Base-by-base conservation (phyloP, 2,329 filamentous ascomycete genomes). In the Pseudonectria foliicola region DNA sequence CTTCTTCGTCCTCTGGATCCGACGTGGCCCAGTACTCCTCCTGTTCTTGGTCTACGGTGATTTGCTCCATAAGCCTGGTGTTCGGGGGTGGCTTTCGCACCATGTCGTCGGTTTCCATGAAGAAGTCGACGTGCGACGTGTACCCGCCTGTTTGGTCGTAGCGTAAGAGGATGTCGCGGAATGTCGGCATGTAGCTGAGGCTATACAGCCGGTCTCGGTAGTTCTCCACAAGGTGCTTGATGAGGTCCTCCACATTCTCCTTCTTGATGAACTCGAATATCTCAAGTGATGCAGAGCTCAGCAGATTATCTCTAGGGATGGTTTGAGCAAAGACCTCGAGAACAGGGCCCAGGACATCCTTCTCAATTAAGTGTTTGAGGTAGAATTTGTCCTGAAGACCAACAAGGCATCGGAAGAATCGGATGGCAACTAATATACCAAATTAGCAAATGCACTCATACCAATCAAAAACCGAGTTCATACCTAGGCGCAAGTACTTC, bases 11-110 rank as follows among this genome's bases (percentile, higher is more conserved):
- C 40, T 89, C 83, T 30, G 92, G 85, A 49, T 95, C 89, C 1
- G 85, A 87, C 0, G 76, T 78, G 51, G 94, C 90, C 73, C 93
- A 96, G 60, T 96, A 98, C 28, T 90, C 87, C 52, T 95, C 90
- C 57, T 95, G 86, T 10, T 82, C 79, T 6, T 81, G 73, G 55
- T 95, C 90, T 54, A 89, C 74, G 1, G 60, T 44, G 8, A 76
- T 59, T 34, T 94, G 88, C 53, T 86, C 86, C 56, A 93, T 73
- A 29, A 71, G 76, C 59, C 83, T 82, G 42, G 63, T 50, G 34
- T 67, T 66, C 3, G 62, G 57, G 8, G 59, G 51, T 13, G 62
- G 63, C 37, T 64, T 64, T 31, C 64, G 61, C 3, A 53, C 65
- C 44, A 66, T 62, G 14, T 77, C 74, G 1, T 83, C 80, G 12